Percentiles rank a stretch among this genome's conserved stretches.
phyloP scores from a whole-genome alignment of 768 basidiomycete genomes.

The Auricularia sp. region DNA sequence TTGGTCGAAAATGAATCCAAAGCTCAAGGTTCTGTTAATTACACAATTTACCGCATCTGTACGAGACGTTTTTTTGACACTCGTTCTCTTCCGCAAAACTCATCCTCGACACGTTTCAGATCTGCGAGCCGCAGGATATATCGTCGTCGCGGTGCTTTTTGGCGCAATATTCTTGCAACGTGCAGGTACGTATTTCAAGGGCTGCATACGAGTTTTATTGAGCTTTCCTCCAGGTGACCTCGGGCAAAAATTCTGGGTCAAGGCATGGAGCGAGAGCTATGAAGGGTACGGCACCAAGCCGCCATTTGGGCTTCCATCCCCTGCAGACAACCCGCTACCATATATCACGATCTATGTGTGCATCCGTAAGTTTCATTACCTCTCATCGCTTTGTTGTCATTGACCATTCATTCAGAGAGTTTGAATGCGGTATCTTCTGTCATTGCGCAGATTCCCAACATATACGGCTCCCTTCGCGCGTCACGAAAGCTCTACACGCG shows the following conservation, averaged over 20 bases:
- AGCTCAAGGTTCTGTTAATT: background rate
- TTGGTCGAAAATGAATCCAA: background rate
- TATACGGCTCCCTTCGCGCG: slow-evolving; percentile 12
- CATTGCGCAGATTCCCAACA: background rate
- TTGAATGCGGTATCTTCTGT: background rate
- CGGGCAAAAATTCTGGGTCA: background rate
- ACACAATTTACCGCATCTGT: background rate
- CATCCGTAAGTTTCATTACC: background rate
- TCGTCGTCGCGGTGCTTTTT: no score
- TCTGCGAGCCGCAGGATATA: background rate
- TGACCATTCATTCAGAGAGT: background rate
- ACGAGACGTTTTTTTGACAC: background rate
- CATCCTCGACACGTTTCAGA: background rate
- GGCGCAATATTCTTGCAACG: background rate
- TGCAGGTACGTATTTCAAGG: background rate
- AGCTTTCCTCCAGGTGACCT: background rate
- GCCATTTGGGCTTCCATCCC: background rate
- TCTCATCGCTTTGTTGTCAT: background rate
- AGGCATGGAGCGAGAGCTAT: background rate
- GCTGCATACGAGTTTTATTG: background rate
- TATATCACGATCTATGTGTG: background rate
- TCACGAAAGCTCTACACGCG: slow-evolving; percentile 14
- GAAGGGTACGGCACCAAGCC: background rate
- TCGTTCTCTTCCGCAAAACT: no score
- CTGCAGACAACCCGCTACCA: background rate